phyloP scores from a whole-genome alignment of 148 eudicot genomes.

The Persicaria tinctoria region DNA sequence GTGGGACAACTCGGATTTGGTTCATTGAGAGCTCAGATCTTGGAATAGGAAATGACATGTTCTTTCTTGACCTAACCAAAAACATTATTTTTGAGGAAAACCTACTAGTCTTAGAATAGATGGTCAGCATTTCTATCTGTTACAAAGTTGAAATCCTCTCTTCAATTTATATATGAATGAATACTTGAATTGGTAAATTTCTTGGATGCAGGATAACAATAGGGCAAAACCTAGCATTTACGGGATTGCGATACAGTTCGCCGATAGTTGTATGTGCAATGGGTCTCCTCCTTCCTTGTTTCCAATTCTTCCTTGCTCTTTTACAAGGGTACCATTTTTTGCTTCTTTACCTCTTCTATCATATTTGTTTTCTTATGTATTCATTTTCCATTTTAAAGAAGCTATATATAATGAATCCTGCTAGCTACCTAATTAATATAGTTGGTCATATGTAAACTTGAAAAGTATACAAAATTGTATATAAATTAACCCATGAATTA shows the following conservation, averaged over 20 bases:
- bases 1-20: too few relatives aligned
- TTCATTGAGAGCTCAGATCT: too few relatives aligned
- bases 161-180: too few relatives aligned
- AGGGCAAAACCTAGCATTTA: conserved; percentile 76
- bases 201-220: conserved; percentile 47
- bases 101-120: neutral
- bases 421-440: neutral
- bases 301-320: conserved; percentile 54
- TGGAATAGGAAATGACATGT: too few relatives aligned
- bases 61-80: neutral
- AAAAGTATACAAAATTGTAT: neutral
- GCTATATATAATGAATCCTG: too few relatives aligned
- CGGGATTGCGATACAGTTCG: conserved; percentile 73
- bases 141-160: too few relatives aligned
- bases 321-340: conserved; percentile 36
- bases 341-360: neutral
- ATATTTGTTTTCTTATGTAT: neutral
- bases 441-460: neutral
- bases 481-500: neutral
- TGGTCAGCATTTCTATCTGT: too few relatives aligned
- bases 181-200: neutral
- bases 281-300: conserved; percentile 71
- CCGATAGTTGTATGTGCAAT: conserved; percentile 76
- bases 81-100: neutral
- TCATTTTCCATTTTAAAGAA: neutral